Percentiles rank a stretch among this genome's conserved stretches.
phyloP scores from a whole-genome alignment of 495 filamentous ascomycete species.

The Eremomyces bilateralis region DNA sequence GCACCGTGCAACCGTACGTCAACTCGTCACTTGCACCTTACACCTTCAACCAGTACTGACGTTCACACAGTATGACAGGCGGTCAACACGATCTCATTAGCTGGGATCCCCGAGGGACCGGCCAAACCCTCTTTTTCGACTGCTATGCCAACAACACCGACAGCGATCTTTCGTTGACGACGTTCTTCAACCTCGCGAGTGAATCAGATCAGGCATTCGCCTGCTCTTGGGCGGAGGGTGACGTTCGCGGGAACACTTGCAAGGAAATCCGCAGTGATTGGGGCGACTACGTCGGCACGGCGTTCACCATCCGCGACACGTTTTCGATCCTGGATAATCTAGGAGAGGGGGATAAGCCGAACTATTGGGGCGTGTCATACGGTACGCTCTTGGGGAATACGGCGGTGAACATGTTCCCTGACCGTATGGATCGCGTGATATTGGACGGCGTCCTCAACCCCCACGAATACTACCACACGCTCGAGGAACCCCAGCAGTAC shows the following conservation, averaged over 20 bases:
- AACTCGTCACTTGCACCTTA: too few relatives aligned
- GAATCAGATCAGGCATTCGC: too few relatives aligned
- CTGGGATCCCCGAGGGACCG: conserved; percentile 27
- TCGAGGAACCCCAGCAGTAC: neutral
- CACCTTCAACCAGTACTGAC: too few relatives aligned
- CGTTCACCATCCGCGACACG: conserved; percentile 28
- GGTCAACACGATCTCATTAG: conserved; percentile 37
- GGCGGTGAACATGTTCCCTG: conserved; percentile 31
- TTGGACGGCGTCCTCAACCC: conserved; percentile 31
- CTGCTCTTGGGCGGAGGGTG: conserved; percentile 6
- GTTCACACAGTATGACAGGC: too few relatives aligned
- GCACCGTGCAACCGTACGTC: too few relatives aligned
- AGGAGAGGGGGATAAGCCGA: conserved; percentile 7
- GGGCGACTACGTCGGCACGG: conserved; percentile 26
- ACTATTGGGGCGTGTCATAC: conserved; percentile 18
- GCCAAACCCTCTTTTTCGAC: conserved; percentile 20
- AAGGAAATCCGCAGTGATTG: conserved; percentile 14
- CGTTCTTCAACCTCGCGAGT: too few relatives aligned
- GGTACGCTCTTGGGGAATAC: conserved; percentile 18
- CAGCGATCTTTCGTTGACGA: conserved; percentile 15
- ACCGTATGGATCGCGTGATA: conserved; percentile 26
- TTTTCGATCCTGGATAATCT: conserved; percentile 7
- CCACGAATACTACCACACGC: conserved; percentile 18
- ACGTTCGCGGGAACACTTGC: conserved; percentile 12
- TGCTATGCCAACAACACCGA: too few relatives aligned